Evolutionary conservation across 345 rosid species (phyloP).

Genomic region (Camelina neglecta): DNA sequence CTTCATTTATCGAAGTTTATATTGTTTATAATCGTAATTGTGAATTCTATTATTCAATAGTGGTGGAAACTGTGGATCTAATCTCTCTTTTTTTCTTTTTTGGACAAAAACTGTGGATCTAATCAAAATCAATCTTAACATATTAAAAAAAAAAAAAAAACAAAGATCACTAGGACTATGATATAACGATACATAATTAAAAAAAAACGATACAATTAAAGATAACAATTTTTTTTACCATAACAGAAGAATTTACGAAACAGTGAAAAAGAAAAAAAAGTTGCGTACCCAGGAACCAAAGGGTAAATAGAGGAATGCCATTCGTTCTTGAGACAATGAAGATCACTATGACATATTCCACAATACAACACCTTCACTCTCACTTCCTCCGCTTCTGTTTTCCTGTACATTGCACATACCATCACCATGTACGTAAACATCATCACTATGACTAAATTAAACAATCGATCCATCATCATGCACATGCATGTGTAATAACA

Average conservation of each 20-base stretch:
- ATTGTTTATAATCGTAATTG: neutral
- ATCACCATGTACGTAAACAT: constrained; percentile 10
- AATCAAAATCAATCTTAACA: neutral
- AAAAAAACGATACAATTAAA: neutral
- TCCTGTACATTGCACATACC: constrained; percentile 44
- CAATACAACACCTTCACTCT: constrained; percentile 63
- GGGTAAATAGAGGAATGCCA: constrained; percentile 63
- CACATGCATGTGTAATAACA: neutral
- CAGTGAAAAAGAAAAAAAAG: neutral
- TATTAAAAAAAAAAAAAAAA: neutral
- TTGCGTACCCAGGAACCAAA: constrained; percentile 67
- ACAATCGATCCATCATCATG: constrained; percentile 22
- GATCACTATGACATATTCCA: constrained; percentile 78
- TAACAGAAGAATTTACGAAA: neutral
- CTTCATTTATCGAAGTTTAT: neutral
- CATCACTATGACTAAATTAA: constrained; percentile 6
- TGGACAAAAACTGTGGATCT: neutral
- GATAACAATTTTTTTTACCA: neutral
- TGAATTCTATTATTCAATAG: neutral
- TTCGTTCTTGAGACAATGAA: constrained; percentile 55
- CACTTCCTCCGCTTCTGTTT: constrained; percentile 66
- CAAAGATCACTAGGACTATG: neutral
- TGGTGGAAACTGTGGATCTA: neutral
- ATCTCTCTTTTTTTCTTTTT: no score
- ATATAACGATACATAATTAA: neutral